Conservation (phyloP, 2,329 filamentous ascomycete genomes). For the Catunica adiposa region DNA sequence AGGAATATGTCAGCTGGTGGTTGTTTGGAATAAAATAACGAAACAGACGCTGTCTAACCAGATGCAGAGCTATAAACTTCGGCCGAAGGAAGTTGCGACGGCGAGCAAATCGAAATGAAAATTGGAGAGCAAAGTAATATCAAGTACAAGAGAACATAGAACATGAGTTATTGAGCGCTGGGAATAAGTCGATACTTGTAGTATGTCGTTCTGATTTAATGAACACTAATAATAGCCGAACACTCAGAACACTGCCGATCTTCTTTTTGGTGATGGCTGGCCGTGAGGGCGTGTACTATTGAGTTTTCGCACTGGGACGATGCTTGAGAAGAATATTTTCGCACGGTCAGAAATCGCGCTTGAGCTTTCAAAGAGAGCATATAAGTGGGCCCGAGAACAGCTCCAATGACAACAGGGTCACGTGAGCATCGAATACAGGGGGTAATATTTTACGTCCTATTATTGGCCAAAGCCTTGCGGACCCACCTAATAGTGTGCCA, state of each 20-base stretch:
- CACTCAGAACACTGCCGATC: slow-evolving; percentile 9
- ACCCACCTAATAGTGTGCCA: neutral
- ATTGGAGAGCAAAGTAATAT: neutral
- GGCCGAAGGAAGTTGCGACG: neutral
- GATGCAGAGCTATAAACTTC: neutral
- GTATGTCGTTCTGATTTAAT: neutral
- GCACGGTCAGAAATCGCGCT: slow-evolving; percentile 9
- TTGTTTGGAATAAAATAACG: no score
- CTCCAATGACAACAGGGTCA: neutral
- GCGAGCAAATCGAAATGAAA: neutral
- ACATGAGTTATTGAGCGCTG: neutral
- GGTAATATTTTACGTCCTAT: neutral
- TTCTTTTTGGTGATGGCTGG: slow-evolving; percentile 9
- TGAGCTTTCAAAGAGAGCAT: neutral
- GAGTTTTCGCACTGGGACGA: slow-evolving; percentile 13
- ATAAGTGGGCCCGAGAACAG: neutral
- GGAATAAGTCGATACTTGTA: neutral
- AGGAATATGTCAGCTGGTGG: no score
- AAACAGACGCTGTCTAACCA: neutral
- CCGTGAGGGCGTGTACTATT: slow-evolving; percentile 1
- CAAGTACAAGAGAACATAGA: neutral
- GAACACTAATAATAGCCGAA: neutral
- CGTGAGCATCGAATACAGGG: neutral
- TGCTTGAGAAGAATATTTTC: slow-evolving; percentile 8
- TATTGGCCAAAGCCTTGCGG: neutral